phyloP scores from a whole-genome alignment of 768 basidiomycete species.

The Tylopilus subfusipes region DNA sequence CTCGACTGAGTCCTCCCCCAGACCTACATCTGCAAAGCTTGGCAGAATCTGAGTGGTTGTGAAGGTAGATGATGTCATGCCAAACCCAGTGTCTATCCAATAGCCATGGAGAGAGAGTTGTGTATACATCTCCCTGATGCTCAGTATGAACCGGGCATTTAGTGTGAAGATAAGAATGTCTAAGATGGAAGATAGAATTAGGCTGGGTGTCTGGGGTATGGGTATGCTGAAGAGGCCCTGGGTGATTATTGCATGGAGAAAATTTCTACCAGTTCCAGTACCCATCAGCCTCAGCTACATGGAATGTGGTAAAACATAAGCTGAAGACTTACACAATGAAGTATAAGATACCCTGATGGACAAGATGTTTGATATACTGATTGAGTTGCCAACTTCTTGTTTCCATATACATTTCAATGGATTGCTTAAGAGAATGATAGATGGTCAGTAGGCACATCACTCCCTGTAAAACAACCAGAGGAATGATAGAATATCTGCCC shows the following conservation, averaged over 20 bases:
- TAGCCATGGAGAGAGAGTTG: not conserved
- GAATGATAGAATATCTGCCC: not conserved
- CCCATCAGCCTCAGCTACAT: not conserved
- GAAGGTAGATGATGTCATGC: not conserved
- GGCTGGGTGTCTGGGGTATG: not conserved
- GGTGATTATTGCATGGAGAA: not conserved
- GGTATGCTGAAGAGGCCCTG: slow-evolving; percentile 1
- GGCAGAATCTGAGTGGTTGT: not conserved
- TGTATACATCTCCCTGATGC: slow-evolving; percentile 2
- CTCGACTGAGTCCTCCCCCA: not conserved
- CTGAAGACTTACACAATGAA: slow-evolving; percentile 2
- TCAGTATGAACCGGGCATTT: slow-evolving; percentile 7
- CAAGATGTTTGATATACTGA: slow-evolving; percentile 4
- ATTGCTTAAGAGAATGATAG: not conserved
- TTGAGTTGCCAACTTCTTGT: slow-evolving; percentile 6
- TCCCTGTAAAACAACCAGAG: not conserved
- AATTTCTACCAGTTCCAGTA: not conserved
- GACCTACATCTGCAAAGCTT: not conserved
- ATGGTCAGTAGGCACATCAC: slow-evolving; percentile 6
- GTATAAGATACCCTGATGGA: slow-evolving; percentile 7
- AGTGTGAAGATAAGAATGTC: not conserved
- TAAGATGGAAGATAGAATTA: not conserved
- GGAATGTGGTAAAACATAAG: not conserved
- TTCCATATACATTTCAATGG: not conserved
- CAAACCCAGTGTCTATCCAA: slow-evolving; percentile 5